These are phyloP conservation scores for Hordeum marinum DNA, from an alignment of 176 grass and related monocot species.

Conservation along the genomic window DNA sequence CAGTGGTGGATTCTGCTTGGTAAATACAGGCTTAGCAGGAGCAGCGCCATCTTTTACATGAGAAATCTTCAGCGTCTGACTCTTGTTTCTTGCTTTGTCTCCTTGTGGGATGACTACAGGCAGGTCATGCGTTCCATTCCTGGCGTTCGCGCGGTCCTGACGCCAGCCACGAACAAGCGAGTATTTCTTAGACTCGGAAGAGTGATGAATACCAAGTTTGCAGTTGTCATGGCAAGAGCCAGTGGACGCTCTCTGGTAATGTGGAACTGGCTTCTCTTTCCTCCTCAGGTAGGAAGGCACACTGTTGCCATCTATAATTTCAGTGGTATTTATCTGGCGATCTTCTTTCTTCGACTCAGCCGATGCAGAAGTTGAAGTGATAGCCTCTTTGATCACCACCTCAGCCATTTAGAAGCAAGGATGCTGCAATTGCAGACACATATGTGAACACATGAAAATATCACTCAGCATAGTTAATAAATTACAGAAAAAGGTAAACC, in stretches of 20 bases:
- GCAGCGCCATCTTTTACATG: constrained; percentile 20
- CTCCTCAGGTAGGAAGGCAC: constrained; percentile 13
- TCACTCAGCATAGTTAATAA: neutral
- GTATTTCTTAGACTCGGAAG: constrained; percentile 48
- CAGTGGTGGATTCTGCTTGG: neutral
- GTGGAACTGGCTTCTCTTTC: constrained; percentile 53
- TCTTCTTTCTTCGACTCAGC: neutral
- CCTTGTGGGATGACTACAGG: neutral
- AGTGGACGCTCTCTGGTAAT: constrained; percentile 60
- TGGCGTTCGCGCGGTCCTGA: neutral
- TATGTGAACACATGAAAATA: neutral
- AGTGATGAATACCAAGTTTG: constrained; percentile 68
- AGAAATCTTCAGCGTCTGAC: neutral
- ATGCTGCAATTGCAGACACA: constrained; percentile 18
- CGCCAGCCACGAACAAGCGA: constrained; percentile 24
- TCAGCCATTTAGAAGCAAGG: constrained; percentile 40
- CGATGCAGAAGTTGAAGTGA: neutral
- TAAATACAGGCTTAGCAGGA: constrained; percentile 26
- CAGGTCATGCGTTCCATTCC: neutral
- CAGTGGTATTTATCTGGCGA: neutral
- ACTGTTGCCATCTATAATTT: neutral
- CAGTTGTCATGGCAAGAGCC: constrained; percentile 84
- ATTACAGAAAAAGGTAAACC: neutral
- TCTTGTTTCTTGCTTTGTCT: constrained; percentile 20
- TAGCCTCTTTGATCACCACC: constrained; percentile 24